Evolutionary conservation across 768 basidiomycete genomes (phyloP).

Genomic region (Collybia sordida): DNA sequence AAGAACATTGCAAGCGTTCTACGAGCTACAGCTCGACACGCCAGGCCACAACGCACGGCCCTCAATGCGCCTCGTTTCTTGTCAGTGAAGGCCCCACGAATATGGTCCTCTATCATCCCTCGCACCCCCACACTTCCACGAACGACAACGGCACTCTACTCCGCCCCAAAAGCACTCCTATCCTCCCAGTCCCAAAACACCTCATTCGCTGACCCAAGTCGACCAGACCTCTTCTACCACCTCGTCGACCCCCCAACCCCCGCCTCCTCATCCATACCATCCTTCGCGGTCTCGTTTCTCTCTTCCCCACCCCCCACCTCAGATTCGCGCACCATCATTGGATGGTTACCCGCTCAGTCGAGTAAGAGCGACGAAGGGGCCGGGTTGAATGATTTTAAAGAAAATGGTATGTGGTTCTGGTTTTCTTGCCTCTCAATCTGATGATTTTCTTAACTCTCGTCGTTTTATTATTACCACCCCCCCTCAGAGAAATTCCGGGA

Average conservation of each 20-base stretch:
- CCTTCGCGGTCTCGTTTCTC: constrained; percentile 69
- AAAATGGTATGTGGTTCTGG: constrained; percentile 55
- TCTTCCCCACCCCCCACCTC: constrained; percentile 38
- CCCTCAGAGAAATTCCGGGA: constrained; percentile 60
- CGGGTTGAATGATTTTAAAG: constrained; percentile 67
- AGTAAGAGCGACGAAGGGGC: constrained; percentile 32
- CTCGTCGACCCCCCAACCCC: constrained; percentile 52
- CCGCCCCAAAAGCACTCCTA: neutral
- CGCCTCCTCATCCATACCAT: constrained; percentile 40
- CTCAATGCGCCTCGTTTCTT: too few species aligned
- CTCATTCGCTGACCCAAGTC: constrained; percentile 45
- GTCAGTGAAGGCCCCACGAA: too few species aligned
- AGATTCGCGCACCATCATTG: constrained; percentile 56
- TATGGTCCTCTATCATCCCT: too few species aligned
- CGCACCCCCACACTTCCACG: too few species aligned
- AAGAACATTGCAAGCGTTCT: too few species aligned
- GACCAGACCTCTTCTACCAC: constrained; percentile 74
- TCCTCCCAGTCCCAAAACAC: constrained; percentile 4
- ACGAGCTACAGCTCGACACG: too few species aligned
- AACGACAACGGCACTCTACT: too few species aligned
- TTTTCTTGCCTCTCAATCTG: neutral
- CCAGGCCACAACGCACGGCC: too few species aligned
- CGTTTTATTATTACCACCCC: too few species aligned
- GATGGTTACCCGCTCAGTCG: constrained; percentile 63
- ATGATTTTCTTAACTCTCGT: too few species aligned